Base-by-base conservation (phyloP, 352 stramenopile genomes). In the Globisporangium solare region DNA sequence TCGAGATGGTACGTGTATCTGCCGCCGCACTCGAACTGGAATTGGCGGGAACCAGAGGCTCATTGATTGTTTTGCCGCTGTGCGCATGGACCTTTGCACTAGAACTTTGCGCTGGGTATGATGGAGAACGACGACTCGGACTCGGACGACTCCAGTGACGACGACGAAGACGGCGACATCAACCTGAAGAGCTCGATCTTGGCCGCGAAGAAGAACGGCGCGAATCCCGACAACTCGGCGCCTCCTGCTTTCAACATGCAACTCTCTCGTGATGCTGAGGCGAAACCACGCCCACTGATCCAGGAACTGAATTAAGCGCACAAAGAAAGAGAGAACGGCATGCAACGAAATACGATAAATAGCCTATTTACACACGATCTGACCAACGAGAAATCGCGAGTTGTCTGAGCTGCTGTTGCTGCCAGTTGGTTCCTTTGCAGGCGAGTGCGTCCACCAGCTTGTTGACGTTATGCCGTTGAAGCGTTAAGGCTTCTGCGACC, bases 21-120 rank as follows among this genome's bases (percentile, higher is more conserved):
- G n/a, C n/a, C n/a, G 14, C 20, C 27, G 21, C 13, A 35, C 2
- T 3, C 4, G 51, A 35, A 12, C 24, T 54, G n/a, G 15, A 50
- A 12, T 55, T 51, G 49, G 6, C 6, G 27, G 27, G 3, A 35
- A 35, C 27, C 27, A 35, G 27, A 35, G 27, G 27, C 27, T 35
- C 1, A 35, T 10, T 35, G 35, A n/a, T n/a, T n/a, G n/a, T n/a
- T 50, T 45, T n/a, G 20, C 8, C n/a, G 39, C n/a, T 48, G 41
- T 41, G 22, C 39, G 24, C 17, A 21, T 37, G 42, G 24, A 54
- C 2, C n/a, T 21, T 18, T 35, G 24, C 0, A 31, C 10, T 60
- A 92, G 83, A 86, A 92, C 55, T 92, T 92, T 68, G 83, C 83
- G 22, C 53, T 92, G 11, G 73, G 79, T 2, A 70, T 80, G 56